These are phyloP conservation scores for Nitzschia palea DNA, from an alignment of 108 stramenopile species.

Conservation along the genomic window DNA sequence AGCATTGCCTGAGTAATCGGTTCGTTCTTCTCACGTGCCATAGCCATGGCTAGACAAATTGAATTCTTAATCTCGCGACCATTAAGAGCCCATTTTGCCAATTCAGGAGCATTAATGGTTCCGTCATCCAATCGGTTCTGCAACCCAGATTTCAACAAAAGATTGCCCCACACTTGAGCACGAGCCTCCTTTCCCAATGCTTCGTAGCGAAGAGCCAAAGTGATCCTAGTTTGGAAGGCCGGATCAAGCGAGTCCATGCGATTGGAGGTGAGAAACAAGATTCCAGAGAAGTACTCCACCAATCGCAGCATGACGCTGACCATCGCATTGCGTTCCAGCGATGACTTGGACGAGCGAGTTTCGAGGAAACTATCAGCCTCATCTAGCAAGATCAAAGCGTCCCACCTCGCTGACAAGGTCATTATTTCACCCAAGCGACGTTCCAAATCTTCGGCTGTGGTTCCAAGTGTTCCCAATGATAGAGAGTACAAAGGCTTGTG, in stretches of 20 bases:
- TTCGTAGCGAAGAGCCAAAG: slow-evolving; percentile 62
- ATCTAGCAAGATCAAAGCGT: slow-evolving; percentile 65
- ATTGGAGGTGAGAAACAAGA: slow-evolving; percentile 69
- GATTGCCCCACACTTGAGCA: slow-evolving; percentile 55
- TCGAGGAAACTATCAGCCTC: slow-evolving; percentile 69
- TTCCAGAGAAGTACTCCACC: slow-evolving; percentile 64
- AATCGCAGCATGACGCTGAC: slow-evolving; percentile 71
- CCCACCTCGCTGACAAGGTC: slow-evolving; percentile 49
- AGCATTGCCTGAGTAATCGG: slow-evolving; percentile 46
- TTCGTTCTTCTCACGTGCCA: slow-evolving; percentile 50
- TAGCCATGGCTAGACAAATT: slow-evolving; percentile 61
- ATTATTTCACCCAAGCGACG: slow-evolving; percentile 51
- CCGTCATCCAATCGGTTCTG: slow-evolving; percentile 1
- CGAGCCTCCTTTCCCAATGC: slow-evolving; percentile 45
- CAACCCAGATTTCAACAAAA: slow-evolving; percentile 42
- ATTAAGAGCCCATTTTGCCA: slow-evolving; percentile 51
- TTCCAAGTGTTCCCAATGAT: slow-evolving; percentile 61
- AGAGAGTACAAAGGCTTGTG: slow-evolving; percentile 61
- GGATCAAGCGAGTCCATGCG: slow-evolving; percentile 71
- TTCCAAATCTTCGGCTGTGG: slow-evolving; percentile 60
- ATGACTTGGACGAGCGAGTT: slow-evolving; percentile 43
- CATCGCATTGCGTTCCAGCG: slow-evolving; percentile 73
- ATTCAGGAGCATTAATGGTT: slow-evolving; percentile 34
- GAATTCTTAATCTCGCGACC: slow-evolving; percentile 80
- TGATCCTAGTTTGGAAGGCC: slow-evolving; percentile 70